Evolutionary conservation across 176 grass and related monocot genomes (phyloP), one percentile per base, ranked within the genome.

Genomic region (Canna indica): DNA sequence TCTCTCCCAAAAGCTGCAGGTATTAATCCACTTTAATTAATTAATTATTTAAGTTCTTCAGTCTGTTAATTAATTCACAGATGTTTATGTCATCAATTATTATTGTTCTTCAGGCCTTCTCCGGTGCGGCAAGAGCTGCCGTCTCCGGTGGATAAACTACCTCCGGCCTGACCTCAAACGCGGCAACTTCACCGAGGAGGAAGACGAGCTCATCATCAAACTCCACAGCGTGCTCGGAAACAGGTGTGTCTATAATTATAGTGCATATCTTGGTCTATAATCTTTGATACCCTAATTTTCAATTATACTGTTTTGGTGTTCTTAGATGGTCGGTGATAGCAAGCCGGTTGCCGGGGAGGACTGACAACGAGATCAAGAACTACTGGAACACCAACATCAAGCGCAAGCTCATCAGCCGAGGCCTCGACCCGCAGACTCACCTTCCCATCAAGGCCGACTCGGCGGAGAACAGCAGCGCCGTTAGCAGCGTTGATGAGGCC

Each of bases 131-230:
- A 96, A 96, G 88, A 96, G 92, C 81, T 96, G 92, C 76, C 88
- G 92, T 1, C 92, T 96, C 36, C 81, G 92, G 38, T 96, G 92
- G 92, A 96, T 96, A 83, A 96, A 96, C 81, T 96, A 96, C 83
- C 92, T 96, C 34, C 88, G 92, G 18, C 88, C 92, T 8, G 92
- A 91, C 78, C 92, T 91, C 33, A 96, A 96, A 81, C 92, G 85
- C 10, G 88, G 92, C 39, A 96, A 96, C 86, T 96, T 96, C 83
- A 86, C 79, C 31, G 83, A 88, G 42, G 88, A 96, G 71, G 92
- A 96, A 70, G 92, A 96, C 61, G 92, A 91, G 74, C 83, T 91
- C 78, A 96, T 96, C 88, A 91, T 96, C 81, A 91, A 96, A 76
- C 92, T 96, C 28, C 92, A 96, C 72, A 17, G 65, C 65, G 27